phyloP scores from a whole-genome alignment of 2,329 filamentous ascomycete genomes.

The Xylaria sp. region DNA sequence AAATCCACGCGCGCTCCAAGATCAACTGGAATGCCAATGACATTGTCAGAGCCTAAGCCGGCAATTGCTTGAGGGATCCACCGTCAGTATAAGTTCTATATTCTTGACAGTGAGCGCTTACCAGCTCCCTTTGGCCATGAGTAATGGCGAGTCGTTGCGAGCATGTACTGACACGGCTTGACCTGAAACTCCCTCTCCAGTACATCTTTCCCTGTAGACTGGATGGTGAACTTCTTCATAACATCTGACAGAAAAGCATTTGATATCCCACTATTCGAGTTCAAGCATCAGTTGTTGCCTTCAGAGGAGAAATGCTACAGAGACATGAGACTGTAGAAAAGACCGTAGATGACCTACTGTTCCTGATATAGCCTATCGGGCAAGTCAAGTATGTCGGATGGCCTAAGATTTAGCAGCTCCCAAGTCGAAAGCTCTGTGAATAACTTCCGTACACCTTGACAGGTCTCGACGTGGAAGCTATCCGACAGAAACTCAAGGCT shows the following conservation, averaged over 20 bases:
- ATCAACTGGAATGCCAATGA: conserved; percentile 56
- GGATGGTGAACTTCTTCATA: conserved; percentile 52
- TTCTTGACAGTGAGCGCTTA: conserved; percentile 39
- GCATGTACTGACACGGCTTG: conserved; percentile 52
- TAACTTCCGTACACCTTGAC: conserved; percentile 48
- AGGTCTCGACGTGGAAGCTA: conserved; percentile 49
- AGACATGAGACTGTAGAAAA: neutral
- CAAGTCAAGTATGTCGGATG: conserved; percentile 54
- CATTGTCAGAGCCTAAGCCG: conserved; percentile 57
- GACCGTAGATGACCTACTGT: conserved; percentile 40
- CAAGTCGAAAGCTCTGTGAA: conserved; percentile 54
- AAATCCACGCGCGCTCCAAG: conserved; percentile 54
- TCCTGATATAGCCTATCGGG: conserved; percentile 53
- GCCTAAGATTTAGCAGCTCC: conserved; percentile 59
- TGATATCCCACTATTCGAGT: conserved; percentile 50
- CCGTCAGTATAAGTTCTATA: neutral
- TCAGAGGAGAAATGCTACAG: neutral
- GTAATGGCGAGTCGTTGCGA: conserved; percentile 59
- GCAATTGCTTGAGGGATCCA: conserved; percentile 51
- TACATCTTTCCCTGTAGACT: conserved; percentile 54
- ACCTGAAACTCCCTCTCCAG: conserved; percentile 52
- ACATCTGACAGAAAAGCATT: conserved; percentile 50
- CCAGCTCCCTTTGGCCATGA: conserved; percentile 62
- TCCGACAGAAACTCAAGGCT: conserved; percentile 48
- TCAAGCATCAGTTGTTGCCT: neutral